Base-by-base conservation (phyloP, 2,329 filamentous ascomycete genomes). In the Mariannaea sp. region DNA sequence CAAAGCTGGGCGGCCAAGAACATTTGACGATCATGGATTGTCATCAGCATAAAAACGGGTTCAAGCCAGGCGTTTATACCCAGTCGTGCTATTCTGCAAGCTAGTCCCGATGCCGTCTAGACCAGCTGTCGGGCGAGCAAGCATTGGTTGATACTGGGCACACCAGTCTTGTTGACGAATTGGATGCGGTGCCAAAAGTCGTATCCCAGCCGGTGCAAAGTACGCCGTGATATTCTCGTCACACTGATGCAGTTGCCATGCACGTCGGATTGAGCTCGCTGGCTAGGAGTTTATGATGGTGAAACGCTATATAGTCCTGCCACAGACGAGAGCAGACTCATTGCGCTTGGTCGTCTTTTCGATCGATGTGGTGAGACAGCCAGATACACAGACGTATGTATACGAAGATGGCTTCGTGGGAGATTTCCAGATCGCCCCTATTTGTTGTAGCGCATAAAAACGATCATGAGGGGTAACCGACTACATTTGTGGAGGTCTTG, bases 381-480 rank as follows among this genome's bases (percentile, higher is more conserved):
- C 8, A 51, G 40, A 20, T 20, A n/a, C 10, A 44, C 39, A 2
- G 48, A 51, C n/a, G 48, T 51, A 1, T 26, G 40, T 32, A 12
- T 51, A 7, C 29, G 40, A 30, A 29, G 48, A 33, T 44, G 48
- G 48, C 30, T 51, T 4, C 29, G 47, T 13, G 16, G 47, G 6
- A 17, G 39, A 14, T 44, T 43, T 27, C n/a, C n/a, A n/a, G n/a
- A n/a, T n/a, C n/a, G n/a, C n/a, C n/a, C n/a, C n/a, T n/a, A n/a
- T n/a, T n/a, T n/a, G n/a, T n/a, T n/a, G n/a, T n/a, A n/a, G n/a
- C n/a, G n/a, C n/a, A n/a, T n/a, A n/a, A n/a, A n/a, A n/a, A n/a
- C n/a, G n/a, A n/a, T n/a, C n/a, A n/a, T n/a, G n/a, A n/a, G n/a
- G n/a, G n/a, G n/a, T n/a, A n/a, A n/a, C n/a, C n/a, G n/a, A n/a